A percentile compares a stretch with the other conserved stretches of the same genome.
Conservation (phyloP, 768 basidiomycete genomes). For the Tulasnella sp. region DNA sequence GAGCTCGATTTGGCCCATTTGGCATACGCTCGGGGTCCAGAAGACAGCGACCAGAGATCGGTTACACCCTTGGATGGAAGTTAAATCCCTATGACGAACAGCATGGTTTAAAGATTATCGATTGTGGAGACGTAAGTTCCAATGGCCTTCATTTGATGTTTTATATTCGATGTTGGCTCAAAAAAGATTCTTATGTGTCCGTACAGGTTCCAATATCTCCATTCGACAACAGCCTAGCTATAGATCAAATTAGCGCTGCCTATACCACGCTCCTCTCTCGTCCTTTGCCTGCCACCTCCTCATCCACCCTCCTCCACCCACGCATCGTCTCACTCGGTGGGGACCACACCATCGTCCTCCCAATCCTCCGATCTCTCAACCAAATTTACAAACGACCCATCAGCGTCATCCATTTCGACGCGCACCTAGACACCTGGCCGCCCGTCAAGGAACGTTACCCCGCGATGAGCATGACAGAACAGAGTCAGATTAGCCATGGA, state of each 20-base stretch:
- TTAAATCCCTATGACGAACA: constrained; percentile 47
- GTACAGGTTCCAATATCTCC: constrained; percentile 61
- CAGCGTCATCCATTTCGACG: constrained; percentile 78
- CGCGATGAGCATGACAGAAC: constrained; percentile 36
- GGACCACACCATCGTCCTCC: constrained; percentile 79
- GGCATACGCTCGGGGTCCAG: constrained; percentile 75
- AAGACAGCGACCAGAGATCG: constrained; percentile 49
- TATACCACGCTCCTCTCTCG: constrained; percentile 67
- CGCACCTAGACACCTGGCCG: constrained; percentile 71
- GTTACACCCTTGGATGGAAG: constrained; percentile 65
- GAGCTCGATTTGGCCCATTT: constrained; percentile 80
- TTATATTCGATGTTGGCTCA: background rate
- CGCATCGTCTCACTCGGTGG: constrained; percentile 76
- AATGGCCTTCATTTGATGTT: background rate
- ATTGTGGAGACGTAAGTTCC: constrained; percentile 73
- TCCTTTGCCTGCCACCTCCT: constrained; percentile 29
- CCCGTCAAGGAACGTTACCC: constrained; percentile 21
- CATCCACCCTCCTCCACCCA: constrained; percentile 43
- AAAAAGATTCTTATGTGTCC: background rate
- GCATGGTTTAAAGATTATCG: constrained; percentile 40
- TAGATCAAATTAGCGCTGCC: constrained; percentile 81
- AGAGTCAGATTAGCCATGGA: constrained; percentile 69
- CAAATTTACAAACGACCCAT: constrained; percentile 68
- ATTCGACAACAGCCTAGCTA: constrained; percentile 71
- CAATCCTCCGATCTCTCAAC: constrained; percentile 70